phyloP scores from a whole-genome alignment of 1,284 basidiomycete species.

The Fomitopsis pinicola region DNA sequence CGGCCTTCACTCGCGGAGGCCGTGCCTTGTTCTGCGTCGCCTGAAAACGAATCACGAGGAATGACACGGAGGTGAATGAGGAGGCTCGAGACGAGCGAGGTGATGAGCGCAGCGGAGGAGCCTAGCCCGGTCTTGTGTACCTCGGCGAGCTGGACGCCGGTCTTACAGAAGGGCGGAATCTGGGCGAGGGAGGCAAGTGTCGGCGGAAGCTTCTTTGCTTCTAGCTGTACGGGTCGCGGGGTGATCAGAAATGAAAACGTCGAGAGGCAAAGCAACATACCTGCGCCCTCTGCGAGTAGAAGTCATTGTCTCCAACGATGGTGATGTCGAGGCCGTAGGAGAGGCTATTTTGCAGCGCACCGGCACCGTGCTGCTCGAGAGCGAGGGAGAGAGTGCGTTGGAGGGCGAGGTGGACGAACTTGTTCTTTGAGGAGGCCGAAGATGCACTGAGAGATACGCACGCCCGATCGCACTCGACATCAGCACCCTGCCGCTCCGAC shows the following conservation, averaged over 20 bases:
- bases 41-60: conserved; percentile 40
- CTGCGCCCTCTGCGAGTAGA: conserved; percentile 91
- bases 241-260: neutral
- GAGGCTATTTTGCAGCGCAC: conserved; percentile 42
- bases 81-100: conserved; percentile 86
- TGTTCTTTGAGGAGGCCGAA: conserved; percentile 53
- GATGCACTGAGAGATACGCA: conserved; percentile 9
- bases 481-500: neutral
- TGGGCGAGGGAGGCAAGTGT: conserved; percentile 56
- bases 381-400: conserved; percentile 72
- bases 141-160: conserved; percentile 64
- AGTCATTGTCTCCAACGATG: conserved; percentile 94
- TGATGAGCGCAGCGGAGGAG: conserved; percentile 95
- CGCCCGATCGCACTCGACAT: neutral
- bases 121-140: conserved; percentile 99
- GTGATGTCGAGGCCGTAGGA: conserved; percentile 64
- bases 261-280: conserved; percentile 36
- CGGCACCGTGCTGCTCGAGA: conserved; percentile 47
- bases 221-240: conserved; percentile 42
- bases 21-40: conserved; percentile 11
- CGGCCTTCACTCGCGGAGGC: conserved; percentile 39
- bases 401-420: conserved; percentile 89
- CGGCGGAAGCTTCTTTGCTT: conserved; percentile 53
- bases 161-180: conserved; percentile 73
- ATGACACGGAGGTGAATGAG: conserved; percentile 76